Evolutionary conservation across 2,329 filamentous ascomycete species (phyloP), one percentile per base, ranked within the genome.

Genomic region (Teratosphaeria gauchensis): DNA sequence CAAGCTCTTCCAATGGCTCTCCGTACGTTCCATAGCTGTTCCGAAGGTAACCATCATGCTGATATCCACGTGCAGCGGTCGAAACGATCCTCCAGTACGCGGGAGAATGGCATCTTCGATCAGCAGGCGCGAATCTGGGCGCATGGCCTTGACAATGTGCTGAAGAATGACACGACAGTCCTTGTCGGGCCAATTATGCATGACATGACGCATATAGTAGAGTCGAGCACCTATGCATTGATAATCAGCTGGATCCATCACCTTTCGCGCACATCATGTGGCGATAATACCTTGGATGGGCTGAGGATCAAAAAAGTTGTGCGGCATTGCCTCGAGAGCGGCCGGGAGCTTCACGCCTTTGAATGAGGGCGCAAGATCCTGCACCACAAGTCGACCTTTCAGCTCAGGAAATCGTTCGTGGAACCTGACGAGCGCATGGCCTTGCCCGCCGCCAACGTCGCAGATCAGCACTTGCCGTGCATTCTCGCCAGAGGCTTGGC

Each of bases 61-160:
- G 4, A 57, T 48, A n/a, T 57, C 48, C 2, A 46, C 2, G 8
- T 51, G 56, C 5, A 58, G 56, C 11, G 56, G 54, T 19, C 56
- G 56, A n/a, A 35, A 38, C 55, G 14, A 11, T 11, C 42, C 42
- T 46, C 42, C n/a, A 14, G 30, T 54, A 16, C 58, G 58, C 1
- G 64, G 63, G 11, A 66, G 31, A 6, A 64, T 60, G n/a, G 53
- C 60, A 42, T 66, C 64, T 24, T 64, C 62, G 42, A 65, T 65
- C 32, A 66, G 52, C 3, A 66, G 31, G 28, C 60, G 56, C 19
- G 63, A 65, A 30, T 64, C 56, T 5, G 53, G 42, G 19, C 61
- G 60, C 63, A 66, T 61, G 3, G 63, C 63, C 1, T 56, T 53
- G 11, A 64, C 57, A 21, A 62, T 58, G 51, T 54, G 31, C 7